phyloP scores from a whole-genome alignment of 768 basidiomycete species.

The Kondoa malvinella region DNA sequence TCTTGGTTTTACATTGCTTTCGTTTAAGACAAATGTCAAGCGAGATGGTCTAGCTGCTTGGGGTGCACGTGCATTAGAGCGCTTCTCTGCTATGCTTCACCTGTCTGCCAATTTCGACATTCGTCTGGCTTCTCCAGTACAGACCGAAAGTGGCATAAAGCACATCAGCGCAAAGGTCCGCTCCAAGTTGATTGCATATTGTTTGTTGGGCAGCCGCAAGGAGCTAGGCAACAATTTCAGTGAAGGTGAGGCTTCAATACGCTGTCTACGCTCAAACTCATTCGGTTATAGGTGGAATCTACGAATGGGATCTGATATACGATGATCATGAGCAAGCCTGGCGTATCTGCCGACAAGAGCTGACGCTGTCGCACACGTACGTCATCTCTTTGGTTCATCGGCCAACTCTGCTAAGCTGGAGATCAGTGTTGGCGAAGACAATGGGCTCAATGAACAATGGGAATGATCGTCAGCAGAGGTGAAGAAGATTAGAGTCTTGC shows the following conservation, averaged over 20 bases:
- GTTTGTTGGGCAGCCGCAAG: background rate
- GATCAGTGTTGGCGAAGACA: background rate
- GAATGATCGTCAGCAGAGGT: background rate
- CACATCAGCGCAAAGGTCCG: background rate
- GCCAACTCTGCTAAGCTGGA: background rate
- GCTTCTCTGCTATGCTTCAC: background rate
- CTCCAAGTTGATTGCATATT: background rate
- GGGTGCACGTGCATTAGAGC: background rate
- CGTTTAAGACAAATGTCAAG: background rate
- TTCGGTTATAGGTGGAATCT: background rate
- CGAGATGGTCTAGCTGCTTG: background rate
- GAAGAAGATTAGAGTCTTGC: background rate
- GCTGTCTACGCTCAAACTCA: background rate
- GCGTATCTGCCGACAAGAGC: background rate
- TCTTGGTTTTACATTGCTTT: background rate
- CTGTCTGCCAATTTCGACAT: background rate
- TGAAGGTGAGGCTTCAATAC: background rate
- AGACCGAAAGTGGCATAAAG: background rate
- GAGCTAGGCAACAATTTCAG: background rate
- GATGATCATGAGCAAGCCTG: background rate
- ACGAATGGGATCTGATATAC: background rate
- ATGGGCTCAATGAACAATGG: background rate
- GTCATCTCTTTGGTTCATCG: background rate
- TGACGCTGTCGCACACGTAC: background rate
- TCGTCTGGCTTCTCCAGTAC: background rate